phyloP scores from a whole-genome alignment of 768 basidiomycete genomes.

The Russula dissimulans region DNA sequence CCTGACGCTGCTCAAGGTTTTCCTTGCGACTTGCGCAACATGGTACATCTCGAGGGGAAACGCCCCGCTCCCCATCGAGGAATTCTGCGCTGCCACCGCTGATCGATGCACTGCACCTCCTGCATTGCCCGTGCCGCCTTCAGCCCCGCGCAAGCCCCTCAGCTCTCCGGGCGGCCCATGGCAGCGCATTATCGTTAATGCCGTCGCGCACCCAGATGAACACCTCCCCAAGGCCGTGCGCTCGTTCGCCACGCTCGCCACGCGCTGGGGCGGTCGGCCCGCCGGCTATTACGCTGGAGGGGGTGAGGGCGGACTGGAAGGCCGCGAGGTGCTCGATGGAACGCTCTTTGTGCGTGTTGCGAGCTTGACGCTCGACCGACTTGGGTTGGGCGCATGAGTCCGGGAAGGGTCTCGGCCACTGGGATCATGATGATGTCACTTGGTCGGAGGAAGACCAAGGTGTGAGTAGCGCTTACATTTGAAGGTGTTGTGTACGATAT shows the following conservation, averaged over 20 bases:
- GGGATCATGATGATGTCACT: not conserved
- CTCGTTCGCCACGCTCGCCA: constrained; percentile 38
- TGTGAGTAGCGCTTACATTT: not conserved
- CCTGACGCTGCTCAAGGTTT: constrained; percentile 46
- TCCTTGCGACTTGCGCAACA: constrained; percentile 42
- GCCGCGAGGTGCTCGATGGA: constrained; percentile 49
- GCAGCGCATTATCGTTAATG: constrained; percentile 45
- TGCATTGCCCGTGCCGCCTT: constrained; percentile 21
- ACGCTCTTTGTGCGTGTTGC: constrained; percentile 53
- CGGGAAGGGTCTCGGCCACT: not conserved
- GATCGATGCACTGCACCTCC: constrained; percentile 21
- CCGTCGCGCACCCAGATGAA: constrained; percentile 51
- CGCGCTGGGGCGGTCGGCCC: constrained; percentile 35
- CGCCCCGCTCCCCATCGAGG: constrained; percentile 38
- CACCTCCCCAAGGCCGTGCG: constrained; percentile 44
- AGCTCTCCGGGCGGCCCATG: constrained; percentile 31
- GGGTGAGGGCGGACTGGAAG: constrained; percentile 30
- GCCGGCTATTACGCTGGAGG: constrained; percentile 26
- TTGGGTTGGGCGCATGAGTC: constrained; percentile 18
- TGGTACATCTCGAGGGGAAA: constrained; percentile 54
- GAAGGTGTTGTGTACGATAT: not conserved
- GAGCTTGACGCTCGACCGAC: constrained; percentile 36
- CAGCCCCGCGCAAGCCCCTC: constrained; percentile 3
- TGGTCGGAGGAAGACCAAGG: not conserved
- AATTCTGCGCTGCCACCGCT: constrained; percentile 33